Conservation (phyloP, 2,329 filamentous ascomycete species). For the Phaeosphaeriaceae sp. region DNA sequence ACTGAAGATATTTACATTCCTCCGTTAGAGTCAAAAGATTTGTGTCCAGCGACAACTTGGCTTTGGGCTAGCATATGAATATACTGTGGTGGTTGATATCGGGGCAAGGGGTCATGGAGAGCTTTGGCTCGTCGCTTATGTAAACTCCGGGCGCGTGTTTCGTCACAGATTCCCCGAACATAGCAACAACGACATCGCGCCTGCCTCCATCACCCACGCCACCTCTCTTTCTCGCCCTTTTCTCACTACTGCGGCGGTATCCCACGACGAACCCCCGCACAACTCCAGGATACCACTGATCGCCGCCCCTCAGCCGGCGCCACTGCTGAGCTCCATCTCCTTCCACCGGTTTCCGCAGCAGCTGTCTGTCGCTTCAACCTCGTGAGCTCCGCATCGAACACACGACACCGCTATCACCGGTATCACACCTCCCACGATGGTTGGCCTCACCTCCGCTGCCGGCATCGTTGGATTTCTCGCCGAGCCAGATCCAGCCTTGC, state of each 20-base stretch:
- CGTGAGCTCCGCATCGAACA: slow-evolving; percentile 20
- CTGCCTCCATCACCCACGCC: slow-evolving; percentile 40
- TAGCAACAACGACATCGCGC: slow-evolving; percentile 35
- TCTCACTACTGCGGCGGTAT: slow-evolving; percentile 32
- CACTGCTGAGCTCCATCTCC: slow-evolving; percentile 46
- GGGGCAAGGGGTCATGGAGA: not conserved
- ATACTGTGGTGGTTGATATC: not conserved
- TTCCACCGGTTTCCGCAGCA: slow-evolving; percentile 44
- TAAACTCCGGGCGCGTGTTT: slow-evolving; percentile 16
- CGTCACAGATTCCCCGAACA: slow-evolving; percentile 33
- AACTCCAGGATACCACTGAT: slow-evolving; percentile 13
- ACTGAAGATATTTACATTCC: no score
- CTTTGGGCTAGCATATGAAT: no score
- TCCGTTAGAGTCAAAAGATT: no score
- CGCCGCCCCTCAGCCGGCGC: slow-evolving; percentile 36
- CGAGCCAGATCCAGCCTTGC: slow-evolving; percentile 92
- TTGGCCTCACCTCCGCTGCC: slow-evolving; percentile 90
- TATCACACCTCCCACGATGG: slow-evolving; percentile 65
- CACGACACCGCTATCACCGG: slow-evolving; percentile 14
- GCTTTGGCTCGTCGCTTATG: not conserved
- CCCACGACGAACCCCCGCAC: slow-evolving; percentile 17
- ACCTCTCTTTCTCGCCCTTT: slow-evolving; percentile 38
- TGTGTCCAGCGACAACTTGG: no score
- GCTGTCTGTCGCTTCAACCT: slow-evolving; percentile 29
- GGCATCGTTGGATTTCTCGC: slow-evolving; percentile 94